These are phyloP conservation scores for Colletotrichum limetticola DNA, from an alignment of 2,329 filamentous ascomycete species.

Conservation along the genomic window DNA sequence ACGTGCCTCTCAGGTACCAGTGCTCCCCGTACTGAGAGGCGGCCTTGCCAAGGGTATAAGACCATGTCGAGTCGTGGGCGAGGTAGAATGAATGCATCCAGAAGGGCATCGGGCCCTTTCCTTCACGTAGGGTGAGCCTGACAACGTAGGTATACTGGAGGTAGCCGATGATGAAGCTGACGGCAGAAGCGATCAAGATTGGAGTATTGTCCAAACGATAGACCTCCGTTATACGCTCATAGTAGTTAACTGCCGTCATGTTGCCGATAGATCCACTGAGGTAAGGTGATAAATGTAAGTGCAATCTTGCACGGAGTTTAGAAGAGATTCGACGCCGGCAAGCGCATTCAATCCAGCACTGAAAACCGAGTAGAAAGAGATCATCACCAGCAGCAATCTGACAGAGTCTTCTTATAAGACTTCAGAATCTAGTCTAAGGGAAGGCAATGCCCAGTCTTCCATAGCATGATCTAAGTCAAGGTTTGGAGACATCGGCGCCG, in stretches of 20 bases:
- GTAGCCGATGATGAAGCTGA: constrained; percentile 24
- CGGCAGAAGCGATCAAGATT: not conserved
- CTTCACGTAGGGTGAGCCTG: constrained; percentile 26
- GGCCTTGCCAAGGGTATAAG: constrained; percentile 20
- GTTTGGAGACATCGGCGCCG: constrained; percentile 3
- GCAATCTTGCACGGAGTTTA: too few relatives aligned
- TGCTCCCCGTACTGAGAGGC: constrained; percentile 19
- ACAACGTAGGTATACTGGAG: constrained; percentile 34
- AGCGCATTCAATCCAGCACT: not conserved
- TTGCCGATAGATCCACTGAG: not conserved
- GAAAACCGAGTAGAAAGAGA: not conserved
- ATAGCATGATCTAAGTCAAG: not conserved
- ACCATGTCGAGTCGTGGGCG: constrained; percentile 34
- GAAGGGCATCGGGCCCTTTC: constrained; percentile 31
- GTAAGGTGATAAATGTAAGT: too few relatives aligned
- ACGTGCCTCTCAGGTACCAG: constrained; percentile 18
- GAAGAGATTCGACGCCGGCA: not conserved
- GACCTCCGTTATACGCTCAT: constrained; percentile 7
- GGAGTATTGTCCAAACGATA: constrained; percentile 18
- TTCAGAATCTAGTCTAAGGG: not conserved
- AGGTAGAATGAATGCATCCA: constrained; percentile 37
- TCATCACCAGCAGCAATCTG: not conserved
- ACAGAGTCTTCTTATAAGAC: not conserved
- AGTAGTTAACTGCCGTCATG: constrained; percentile 8
- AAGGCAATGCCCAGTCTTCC: not conserved